These are phyloP conservation scores for Sporothrix mexicana DNA, from an alignment of 2,329 filamentous ascomycete species.

Conservation along the genomic window DNA sequence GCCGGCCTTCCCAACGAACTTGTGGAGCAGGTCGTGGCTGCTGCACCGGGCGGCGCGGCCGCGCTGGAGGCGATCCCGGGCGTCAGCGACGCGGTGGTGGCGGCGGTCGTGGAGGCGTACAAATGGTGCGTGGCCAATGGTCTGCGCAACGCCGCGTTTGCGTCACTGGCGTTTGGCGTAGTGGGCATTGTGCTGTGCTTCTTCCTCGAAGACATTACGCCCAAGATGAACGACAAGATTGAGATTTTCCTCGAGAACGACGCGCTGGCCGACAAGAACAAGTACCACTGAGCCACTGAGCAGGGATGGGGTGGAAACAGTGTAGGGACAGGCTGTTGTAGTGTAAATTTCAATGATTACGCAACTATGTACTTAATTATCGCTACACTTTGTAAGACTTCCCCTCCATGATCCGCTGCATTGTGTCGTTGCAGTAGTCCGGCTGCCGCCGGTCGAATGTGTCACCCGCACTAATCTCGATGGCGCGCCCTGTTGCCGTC, in stretches of 20 bases:
- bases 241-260: conserved; percentile 46
- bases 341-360: too few species aligned
- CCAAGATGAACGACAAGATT: conserved; percentile 47
- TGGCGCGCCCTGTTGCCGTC: conserved; percentile 8
- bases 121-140: conserved; percentile 31
- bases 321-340: too few species aligned
- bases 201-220: conserved; percentile 43
- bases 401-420: not conserved
- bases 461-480: conserved; percentile 16
- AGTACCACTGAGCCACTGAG: conserved; percentile 39
- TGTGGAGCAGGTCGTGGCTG: conserved; percentile 1
- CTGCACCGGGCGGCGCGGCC: conserved; percentile 11
- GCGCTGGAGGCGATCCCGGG: conserved; percentile 27
- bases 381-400: not conserved
- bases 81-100: conserved; percentile 35
- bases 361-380: too few species aligned
- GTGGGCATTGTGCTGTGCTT: conserved; percentile 43
- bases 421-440: conserved; percentile 10
- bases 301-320: too few species aligned
- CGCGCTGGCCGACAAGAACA: conserved; percentile 43
- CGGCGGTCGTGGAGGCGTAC: conserved; percentile 32
- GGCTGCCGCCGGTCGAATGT: conserved; percentile 13
- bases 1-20: conserved; percentile 8
- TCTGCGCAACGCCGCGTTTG: conserved; percentile 38
- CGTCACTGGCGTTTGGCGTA: conserved; percentile 41